Evolutionary conservation across 2,329 filamentous ascomycete species (phyloP), one percentile per base, ranked within the genome.

Genomic region (Xylariomycetidae sp.): DNA sequence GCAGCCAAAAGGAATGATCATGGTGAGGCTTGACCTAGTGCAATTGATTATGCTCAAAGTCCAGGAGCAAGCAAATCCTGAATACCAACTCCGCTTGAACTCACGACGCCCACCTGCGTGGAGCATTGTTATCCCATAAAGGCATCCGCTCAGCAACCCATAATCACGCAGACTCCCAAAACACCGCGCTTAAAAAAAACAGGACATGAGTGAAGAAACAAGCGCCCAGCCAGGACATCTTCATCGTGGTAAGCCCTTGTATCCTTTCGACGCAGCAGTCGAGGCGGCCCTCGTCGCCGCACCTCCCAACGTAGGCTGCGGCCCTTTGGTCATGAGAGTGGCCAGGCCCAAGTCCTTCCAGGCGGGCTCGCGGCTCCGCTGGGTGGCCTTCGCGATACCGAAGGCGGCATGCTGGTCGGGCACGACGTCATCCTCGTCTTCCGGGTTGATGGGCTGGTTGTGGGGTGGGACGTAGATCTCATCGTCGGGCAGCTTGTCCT

Each of bases 351-450:
- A 63, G 53, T 92, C 86, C 54, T 82, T 82, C 86, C 86, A 94
- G 6, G 79, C 80, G 2, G 82, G 72, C 61, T 88, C 84, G 50
- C 72, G 74, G 48, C 69, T 71, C 44, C 74, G 74, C 62, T 88
- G 82, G 12, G 85, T 89, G 8, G 86, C 86, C 46, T 84, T 76
- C 58, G 86, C 80, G 50, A 94, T 92, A 25, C 86, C 87, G 57
- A 92, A 92, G 0, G 86, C 87, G 10, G 86, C 86, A 55, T 92
- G 86, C 63, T 92, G 86, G 59, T 92, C 85, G 1, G 87, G 86
- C 4, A 92, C 86, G 4, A 92, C 83, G 53, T 92, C 86, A 54
- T 92, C 87, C 62, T 92, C 85, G 57, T 92, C 86, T 59, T 92
- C 86, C 0, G 87, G 86, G 56, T 92, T 90, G 53, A 88, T 72